Percentiles rank a stretch among this genome's conserved stretches.
These are phyloP conservation scores for Tuber indicum DNA, from an alignment of 495 filamentous ascomycete genomes.

Conservation along the genomic window DNA sequence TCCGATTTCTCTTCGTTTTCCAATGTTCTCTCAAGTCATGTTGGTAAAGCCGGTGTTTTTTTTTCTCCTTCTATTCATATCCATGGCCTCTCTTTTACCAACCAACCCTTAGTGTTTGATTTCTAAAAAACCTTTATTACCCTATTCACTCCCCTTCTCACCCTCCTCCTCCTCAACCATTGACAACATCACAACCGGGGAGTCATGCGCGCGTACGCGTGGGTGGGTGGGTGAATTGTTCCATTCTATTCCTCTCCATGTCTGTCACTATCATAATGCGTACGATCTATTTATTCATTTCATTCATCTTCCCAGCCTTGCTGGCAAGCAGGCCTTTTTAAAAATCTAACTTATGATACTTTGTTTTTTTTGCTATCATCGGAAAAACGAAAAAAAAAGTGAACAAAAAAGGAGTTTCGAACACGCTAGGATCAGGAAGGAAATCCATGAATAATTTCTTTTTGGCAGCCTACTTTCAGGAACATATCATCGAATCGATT, in stretches of 20 bases:
- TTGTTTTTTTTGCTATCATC: too few species aligned
- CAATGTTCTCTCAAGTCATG: neutral
- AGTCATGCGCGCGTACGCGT: too few species aligned
- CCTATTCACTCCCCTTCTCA: neutral
- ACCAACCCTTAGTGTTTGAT: neutral
- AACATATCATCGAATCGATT: neutral
- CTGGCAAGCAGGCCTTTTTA: neutral
- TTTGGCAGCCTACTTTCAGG: neutral
- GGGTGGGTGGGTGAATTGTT: neutral
- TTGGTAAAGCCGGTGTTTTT: neutral
- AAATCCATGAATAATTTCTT: neutral
- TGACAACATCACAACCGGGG: neutral
- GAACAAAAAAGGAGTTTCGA: neutral
- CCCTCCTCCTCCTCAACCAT: neutral
- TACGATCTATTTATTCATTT: neutral
- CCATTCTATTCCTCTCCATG: neutral
- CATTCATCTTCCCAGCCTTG: neutral
- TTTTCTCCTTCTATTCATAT: neutral
- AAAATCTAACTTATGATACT: too few species aligned
- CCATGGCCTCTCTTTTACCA: neutral
- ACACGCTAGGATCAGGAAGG: neutral
- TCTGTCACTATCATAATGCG: neutral
- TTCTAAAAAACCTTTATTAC: neutral
- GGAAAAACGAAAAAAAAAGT: too few species aligned
- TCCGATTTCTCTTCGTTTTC: neutral